phyloP scores from a whole-genome alignment of 2,329 filamentous ascomycete species.

The Neonectria ditissima region DNA sequence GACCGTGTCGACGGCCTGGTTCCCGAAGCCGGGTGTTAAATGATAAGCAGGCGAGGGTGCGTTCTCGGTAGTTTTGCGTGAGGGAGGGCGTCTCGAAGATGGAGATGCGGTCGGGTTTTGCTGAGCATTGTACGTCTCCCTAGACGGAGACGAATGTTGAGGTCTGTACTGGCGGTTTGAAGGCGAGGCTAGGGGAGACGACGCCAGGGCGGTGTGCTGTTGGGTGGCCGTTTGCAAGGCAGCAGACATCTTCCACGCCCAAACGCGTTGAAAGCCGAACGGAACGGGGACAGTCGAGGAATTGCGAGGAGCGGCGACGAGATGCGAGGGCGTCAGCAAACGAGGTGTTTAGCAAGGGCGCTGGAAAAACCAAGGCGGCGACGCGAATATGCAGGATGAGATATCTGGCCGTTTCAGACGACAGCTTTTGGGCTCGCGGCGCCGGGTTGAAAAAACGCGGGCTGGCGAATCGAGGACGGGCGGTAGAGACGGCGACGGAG shows the following conservation, averaged over 20 bases:
- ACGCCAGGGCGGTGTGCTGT: conserved; percentile 63
- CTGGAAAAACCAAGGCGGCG: conserved; percentile 39
- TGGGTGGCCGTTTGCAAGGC: conserved; percentile 71
- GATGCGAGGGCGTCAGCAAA: conserved; percentile 23
- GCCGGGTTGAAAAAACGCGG: conserved; percentile 37
- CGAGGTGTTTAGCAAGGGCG: conserved; percentile 33
- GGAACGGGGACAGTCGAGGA: conserved; percentile 22
- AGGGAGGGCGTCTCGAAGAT: conserved; percentile 64
- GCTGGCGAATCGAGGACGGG: conserved; percentile 37
- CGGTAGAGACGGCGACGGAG: conserved; percentile 23
- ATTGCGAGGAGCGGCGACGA: conserved; percentile 1
- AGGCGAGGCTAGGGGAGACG: conserved; percentile 62
- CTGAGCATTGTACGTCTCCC: conserved; percentile 69
- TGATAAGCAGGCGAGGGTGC: conserved; percentile 53
- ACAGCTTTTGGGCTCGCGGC: conserved; percentile 37
- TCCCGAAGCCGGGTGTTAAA: conserved; percentile 59
- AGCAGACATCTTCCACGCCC: conserved; percentile 59
- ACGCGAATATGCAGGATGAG: conserved; percentile 45
- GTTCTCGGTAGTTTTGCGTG: conserved; percentile 65
- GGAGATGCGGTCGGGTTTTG: conserved; percentile 61
- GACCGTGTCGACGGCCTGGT: conserved; percentile 59
- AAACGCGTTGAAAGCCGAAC: conserved; percentile 40
- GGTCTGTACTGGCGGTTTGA: conserved; percentile 65
- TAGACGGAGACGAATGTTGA: conserved; percentile 63
- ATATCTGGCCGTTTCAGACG: conserved; percentile 47